These are phyloP conservation scores for Penicillium sp. DNA, from an alignment of 2,329 filamentous ascomycete species.

Conservation along the genomic window DNA sequence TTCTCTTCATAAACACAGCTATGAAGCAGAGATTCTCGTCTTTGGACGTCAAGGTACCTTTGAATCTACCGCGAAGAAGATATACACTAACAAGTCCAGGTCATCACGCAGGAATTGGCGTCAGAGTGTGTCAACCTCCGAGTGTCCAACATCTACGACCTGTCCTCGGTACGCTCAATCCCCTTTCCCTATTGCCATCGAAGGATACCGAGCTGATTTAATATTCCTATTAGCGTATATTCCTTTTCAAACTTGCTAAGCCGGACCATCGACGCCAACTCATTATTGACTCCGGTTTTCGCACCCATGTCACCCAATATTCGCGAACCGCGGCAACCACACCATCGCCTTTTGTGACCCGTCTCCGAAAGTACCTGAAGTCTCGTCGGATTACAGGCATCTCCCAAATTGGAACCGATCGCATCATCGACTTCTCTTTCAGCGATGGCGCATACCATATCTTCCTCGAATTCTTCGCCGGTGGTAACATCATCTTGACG, in stretches of 20 bases:
- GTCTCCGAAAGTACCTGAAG: conserved; percentile 83
- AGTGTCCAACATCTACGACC: conserved; percentile 91
- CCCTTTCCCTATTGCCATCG: not conserved
- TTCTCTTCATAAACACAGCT: conserved; percentile 16
- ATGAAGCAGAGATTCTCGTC: conserved; percentile 63
- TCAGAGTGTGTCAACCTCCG: conserved; percentile 72
- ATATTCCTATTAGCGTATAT: conserved; percentile 65
- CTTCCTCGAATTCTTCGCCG: conserved; percentile 94
- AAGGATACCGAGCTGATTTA: conserved; percentile 12
- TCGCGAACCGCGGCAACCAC: conserved; percentile 79
- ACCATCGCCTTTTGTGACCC: conserved; percentile 80
- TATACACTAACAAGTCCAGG: conserved; percentile 52
- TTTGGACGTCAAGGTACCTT: conserved; percentile 55
- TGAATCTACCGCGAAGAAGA: not conserved
- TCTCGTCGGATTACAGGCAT: conserved; percentile 80
- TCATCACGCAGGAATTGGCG: conserved; percentile 91
- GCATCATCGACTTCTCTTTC: conserved; percentile 88
- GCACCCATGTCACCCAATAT: conserved; percentile 91
- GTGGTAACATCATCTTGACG: conserved; percentile 91
- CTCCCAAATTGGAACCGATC: conserved; percentile 84
- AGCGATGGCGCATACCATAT: conserved; percentile 85
- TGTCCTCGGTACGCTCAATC: conserved; percentile 64
- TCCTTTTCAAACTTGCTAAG: conserved; percentile 92
- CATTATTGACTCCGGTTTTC: conserved; percentile 91
- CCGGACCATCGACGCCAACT: conserved; percentile 86